Evolutionary conservation across 176 grass and related monocot genomes (phyloP).

Genomic region (Phyllostachys edulis): DNA sequence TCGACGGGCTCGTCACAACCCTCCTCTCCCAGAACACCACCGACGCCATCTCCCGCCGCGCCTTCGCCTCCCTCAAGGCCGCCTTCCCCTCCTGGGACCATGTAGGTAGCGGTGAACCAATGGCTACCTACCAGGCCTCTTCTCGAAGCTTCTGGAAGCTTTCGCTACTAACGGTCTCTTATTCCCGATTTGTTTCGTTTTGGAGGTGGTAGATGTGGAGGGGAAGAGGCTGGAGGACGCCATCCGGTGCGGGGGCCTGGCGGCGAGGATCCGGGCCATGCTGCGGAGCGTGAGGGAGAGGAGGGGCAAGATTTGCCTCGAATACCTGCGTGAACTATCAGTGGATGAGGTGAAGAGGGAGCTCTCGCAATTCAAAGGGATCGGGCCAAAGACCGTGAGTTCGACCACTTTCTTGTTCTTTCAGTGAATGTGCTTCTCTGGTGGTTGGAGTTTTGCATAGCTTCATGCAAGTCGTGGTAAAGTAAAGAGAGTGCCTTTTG

Average conservation of each 20-base stretch:
- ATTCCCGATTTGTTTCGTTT: not conserved
- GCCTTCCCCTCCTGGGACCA: constrained; percentile 72
- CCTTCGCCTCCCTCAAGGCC: constrained; percentile 73
- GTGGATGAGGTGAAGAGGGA: constrained; percentile 74
- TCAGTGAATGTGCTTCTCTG: not conserved
- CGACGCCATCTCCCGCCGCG: constrained; percentile 72
- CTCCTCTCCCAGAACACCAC: constrained; percentile 93
- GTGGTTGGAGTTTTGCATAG: not conserved
- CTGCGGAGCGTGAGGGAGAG: constrained; percentile 60
- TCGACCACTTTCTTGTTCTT: not conserved
- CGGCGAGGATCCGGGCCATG: constrained; percentile 67
- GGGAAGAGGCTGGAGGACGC: constrained; percentile 61
- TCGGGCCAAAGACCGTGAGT: constrained; percentile 84
- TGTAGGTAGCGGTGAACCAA: not conserved
- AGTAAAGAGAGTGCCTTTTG: not conserved
- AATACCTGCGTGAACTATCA: constrained; percentile 61
- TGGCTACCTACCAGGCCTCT: not conserved
- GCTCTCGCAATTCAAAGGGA: constrained; percentile 82
- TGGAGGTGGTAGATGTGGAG: constrained; percentile 62
- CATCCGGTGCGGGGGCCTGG: constrained; percentile 76
- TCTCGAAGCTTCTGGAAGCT: not conserved
- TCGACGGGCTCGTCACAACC: constrained; percentile 77
- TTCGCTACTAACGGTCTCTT: not conserved
- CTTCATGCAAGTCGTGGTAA: not conserved
- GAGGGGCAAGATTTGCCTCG: constrained; percentile 67